Conservation (phyloP, 768 basidiomycete species). For the Pisolithus orientalis region DNA sequence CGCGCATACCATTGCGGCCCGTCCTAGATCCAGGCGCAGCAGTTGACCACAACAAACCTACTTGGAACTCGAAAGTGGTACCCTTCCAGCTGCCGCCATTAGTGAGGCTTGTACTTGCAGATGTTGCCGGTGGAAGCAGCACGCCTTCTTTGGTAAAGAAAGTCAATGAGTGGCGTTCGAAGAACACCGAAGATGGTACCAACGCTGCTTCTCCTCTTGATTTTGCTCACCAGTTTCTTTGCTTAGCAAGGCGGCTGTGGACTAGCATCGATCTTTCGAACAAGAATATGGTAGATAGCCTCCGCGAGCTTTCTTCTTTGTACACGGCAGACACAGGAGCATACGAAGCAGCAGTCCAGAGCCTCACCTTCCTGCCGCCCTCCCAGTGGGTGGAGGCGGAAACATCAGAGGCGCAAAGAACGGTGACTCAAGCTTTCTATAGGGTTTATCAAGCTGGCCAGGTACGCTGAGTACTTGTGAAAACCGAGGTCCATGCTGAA, state of each 20-base stretch:
- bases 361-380: slow-evolving; percentile 53
- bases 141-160: slow-evolving; percentile 91
- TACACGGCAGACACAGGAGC: slow-evolving; percentile 39
- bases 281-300: slow-evolving; percentile 46
- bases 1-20: slow-evolving; percentile 15
- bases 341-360: slow-evolving; percentile 56
- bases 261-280: slow-evolving; percentile 56
- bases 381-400: slow-evolving; percentile 8
- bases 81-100: slow-evolving; percentile 80
- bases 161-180: slow-evolving; percentile 84
- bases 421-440: not conserved
- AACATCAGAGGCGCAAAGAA: not conserved
- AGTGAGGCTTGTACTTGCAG: slow-evolving; percentile 83
- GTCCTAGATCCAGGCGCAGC: slow-evolving; percentile 46
- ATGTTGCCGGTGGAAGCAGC: slow-evolving; percentile 93
- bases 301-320: slow-evolving; percentile 46
- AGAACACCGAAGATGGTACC: slow-evolving; percentile 50
- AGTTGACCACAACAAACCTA: slow-evolving; percentile 33
- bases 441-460: not conserved
- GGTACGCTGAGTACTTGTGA: not conserved
- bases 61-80: slow-evolving; percentile 68
- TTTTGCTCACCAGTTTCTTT: slow-evolving; percentile 1
- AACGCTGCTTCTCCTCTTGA: not conserved
- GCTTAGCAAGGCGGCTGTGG: slow-evolving; percentile 60
- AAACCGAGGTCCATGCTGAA: not conserved